Base-by-base conservation (phyloP, 2,329 filamentous ascomycete genomes). In the Paecilomyces fulvus region DNA sequence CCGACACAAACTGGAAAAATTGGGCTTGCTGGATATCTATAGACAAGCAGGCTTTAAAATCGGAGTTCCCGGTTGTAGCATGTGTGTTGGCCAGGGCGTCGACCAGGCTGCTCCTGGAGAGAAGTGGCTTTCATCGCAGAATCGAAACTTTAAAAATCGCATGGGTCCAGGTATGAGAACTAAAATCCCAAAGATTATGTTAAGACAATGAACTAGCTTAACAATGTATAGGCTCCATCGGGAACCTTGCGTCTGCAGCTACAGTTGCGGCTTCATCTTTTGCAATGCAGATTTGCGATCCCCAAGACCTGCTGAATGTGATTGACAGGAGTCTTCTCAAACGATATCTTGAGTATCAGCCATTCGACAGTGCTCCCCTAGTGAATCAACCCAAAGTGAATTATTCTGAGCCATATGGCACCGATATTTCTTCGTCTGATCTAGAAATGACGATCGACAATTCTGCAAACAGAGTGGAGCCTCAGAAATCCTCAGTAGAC, bases 241-340 rank as follows among this genome's bases (percentile, higher is more conserved):
- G 77, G 1, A 73, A 76, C 58, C 63, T 80, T 28, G 69, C 71
- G 1, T 77, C 76, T 0, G 76, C 77, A 2, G 76, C 73, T 6
- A 75, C 75, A 0, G 77, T 79, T 2, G 77, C 77, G 3, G 77
- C 76, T 3, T 77, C 74, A 0, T 75, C 71, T 1, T 80, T 79
- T 56, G 61, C 65, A 3, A 79, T 79, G 77, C 68, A 64, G 43
- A 63, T 78, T 6, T 72, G 69, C 0, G 71, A 77, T 55, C 76
- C 76, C 0, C 59, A 63, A 28, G 2, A 59, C 64, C 1, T 63
- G 25, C 25, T 28, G 25, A 28, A 28, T 28, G 5, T 70, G 2
- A 58, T 73, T 4, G 56, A 59, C 4, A 53, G 67, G 0, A 67
- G 73, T 21, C 65, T 70, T 54, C 54, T 59, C 21, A 67, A 67